Evolutionary conservation across 2,329 filamentous ascomycete genomes (phyloP).

Genomic region (Bipolaris zeicola): DNA sequence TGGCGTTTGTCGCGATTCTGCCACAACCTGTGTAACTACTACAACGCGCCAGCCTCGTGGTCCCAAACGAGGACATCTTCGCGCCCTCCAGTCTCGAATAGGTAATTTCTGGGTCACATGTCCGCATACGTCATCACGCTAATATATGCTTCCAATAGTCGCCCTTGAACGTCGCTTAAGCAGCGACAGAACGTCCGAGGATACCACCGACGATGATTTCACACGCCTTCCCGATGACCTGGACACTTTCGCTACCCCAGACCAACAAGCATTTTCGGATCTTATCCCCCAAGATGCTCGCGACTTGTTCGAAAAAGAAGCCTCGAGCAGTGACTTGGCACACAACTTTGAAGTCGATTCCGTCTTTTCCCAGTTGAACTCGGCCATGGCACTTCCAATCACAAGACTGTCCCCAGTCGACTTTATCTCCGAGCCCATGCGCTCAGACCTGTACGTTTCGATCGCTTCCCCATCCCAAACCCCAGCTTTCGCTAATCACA

Average conservation of each 20-base stretch:
- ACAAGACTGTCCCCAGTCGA: not conserved
- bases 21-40: not conserved
- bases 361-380: not conserved
- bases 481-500: not conserved
- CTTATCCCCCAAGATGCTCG: not conserved
- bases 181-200: not conserved
- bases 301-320: not conserved
- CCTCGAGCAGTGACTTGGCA: not conserved
- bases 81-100: not conserved
- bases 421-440: not conserved
- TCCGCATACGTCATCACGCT: not conserved
- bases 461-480: not conserved
- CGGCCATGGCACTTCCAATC: not conserved
- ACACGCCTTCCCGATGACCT: not conserved
- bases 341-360: not conserved
- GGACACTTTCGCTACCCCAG: not conserved
- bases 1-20: not conserved
- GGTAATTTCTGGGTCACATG: not conserved
- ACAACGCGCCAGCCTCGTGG: slow-evolving; percentile 1
- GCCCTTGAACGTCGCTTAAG: not conserved
- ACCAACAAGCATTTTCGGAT: not conserved
- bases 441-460: not conserved
- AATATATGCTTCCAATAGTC: not conserved
- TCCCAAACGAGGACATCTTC: not conserved
- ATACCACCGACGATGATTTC: not conserved